phyloP scores from a whole-genome alignment of 1,284 basidiomycete species.

The Rhodotorula sp. region DNA sequence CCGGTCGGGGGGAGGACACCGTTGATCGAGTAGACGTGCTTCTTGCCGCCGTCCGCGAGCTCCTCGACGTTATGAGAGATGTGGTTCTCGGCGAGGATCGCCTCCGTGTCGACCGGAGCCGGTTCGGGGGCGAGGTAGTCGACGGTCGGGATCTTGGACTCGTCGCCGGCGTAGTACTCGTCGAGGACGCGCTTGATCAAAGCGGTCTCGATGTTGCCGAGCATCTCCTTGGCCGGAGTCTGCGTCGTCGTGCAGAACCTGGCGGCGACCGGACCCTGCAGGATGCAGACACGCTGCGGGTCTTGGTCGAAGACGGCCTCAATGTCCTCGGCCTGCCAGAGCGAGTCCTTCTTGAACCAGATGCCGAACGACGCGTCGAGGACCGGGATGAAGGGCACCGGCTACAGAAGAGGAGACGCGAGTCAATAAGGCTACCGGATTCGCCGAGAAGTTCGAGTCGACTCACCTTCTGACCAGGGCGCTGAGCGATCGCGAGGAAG shows the following conservation, averaged over 20 bases:
- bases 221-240: conserved; percentile 83
- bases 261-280: conserved; percentile 93
- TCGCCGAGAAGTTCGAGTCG: no score
- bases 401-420: conserved; percentile 46
- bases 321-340: conserved; percentile 95
- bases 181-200: conserved; percentile 80
- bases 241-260: conserved; percentile 85
- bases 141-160: conserved; percentile 70
- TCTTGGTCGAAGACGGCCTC: conserved; percentile 98
- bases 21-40: conserved; percentile 45
- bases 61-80: conserved; percentile 40
- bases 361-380: conserved; percentile 90
- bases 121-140: conserved; percentile 71
- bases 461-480: conserved; percentile 80
- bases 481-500: conserved; percentile 91
- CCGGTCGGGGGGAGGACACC: conserved; percentile 47
- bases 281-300: conserved; percentile 93
- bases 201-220: conserved; percentile 77
- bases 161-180: conserved; percentile 75
- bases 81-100: conserved; percentile 24
- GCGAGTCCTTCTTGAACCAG: conserved; percentile 85
- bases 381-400: conserved; percentile 97
- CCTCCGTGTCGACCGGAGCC: conserved; percentile 13
- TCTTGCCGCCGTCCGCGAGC: conserved; percentile 43
- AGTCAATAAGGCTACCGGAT: background rate